Evolutionary conservation across 495 filamentous ascomycete genomes (phyloP).

Genomic region (Annulohypoxylon nitens): DNA sequence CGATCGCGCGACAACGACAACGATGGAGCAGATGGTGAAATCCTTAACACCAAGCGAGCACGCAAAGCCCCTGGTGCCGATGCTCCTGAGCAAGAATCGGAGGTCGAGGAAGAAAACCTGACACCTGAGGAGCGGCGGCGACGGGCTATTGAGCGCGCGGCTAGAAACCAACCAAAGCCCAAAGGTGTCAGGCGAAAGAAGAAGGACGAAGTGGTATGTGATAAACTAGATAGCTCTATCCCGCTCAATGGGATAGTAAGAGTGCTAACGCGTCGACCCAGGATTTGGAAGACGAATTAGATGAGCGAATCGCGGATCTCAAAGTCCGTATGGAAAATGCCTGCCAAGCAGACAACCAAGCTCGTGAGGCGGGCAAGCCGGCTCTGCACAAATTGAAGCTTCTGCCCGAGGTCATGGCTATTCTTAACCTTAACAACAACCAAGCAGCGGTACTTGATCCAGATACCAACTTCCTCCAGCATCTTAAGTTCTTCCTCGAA

Average conservation of each 20-base stretch:
- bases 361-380: constrained; percentile 79
- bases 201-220: constrained; percentile 88
- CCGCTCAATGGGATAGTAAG: background rate
- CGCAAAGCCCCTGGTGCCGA: constrained; percentile 52
- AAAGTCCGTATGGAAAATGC: constrained; percentile 93
- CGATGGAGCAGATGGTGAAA: constrained; percentile 69
- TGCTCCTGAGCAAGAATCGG: constrained; percentile 62
- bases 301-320: constrained; percentile 88
- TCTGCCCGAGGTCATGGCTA: constrained; percentile 88
- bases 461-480: constrained; percentile 93
- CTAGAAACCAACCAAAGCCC: constrained; percentile 78
- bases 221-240: background rate
- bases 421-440: constrained; percentile 89
- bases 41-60: constrained; percentile 61
- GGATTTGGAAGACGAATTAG: constrained; percentile 90
- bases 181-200: constrained; percentile 78
- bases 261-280: constrained; percentile 48
- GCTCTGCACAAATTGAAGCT: constrained; percentile 95
- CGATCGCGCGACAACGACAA: constrained; percentile 67
- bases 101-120: constrained; percentile 74
- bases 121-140: constrained; percentile 77
- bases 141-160: constrained; percentile 83
- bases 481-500: constrained; percentile 97
- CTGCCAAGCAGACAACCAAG: constrained; percentile 85
- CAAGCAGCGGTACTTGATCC: constrained; percentile 88